Conservation (phyloP, 805 yeast species). For the Yarrowia osloensis region DNA sequence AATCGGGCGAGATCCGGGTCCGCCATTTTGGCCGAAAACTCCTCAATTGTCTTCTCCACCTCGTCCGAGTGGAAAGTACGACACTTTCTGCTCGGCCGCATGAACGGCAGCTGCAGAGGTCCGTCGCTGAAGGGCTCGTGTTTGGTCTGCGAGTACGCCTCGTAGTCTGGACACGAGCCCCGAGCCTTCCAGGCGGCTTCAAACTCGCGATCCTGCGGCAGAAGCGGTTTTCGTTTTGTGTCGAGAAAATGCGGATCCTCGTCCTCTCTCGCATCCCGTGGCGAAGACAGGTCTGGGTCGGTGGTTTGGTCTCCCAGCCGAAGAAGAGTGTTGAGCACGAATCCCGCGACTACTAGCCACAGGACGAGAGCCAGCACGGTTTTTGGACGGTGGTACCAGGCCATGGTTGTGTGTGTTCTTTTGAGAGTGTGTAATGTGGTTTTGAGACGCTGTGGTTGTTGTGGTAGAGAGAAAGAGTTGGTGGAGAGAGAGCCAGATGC, state of each 20-base stretch:
- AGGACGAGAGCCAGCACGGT: slow-evolving; percentile 1
- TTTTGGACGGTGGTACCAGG: slow-evolving; percentile 25
- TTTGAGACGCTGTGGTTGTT: too few relatives aligned
- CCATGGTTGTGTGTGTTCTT: background rate
- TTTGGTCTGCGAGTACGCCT: slow-evolving; percentile 54
- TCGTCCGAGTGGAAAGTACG: slow-evolving; percentile 67
- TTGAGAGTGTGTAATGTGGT: background rate
- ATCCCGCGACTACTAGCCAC: background rate
- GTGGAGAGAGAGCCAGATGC: background rate
- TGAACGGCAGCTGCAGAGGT: slow-evolving; percentile 58
- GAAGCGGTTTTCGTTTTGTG: background rate
- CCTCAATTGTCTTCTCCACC: slow-evolving; percentile 61
- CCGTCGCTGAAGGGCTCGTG: slow-evolving; percentile 67
- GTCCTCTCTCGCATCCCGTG: background rate
- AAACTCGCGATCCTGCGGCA: slow-evolving; percentile 1
- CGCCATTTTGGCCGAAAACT: slow-evolving; percentile 51
- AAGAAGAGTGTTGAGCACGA: background rate
- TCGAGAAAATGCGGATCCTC: background rate
- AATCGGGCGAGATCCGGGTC: slow-evolving; percentile 71
- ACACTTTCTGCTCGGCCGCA: slow-evolving; percentile 72
- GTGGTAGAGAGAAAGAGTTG: background rate
- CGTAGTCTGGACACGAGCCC: slow-evolving; percentile 59
- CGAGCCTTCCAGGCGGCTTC: slow-evolving; percentile 15
- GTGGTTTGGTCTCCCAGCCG: background rate
- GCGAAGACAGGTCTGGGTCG: background rate